phyloP scores from a whole-genome alignment of 1,284 basidiomycete species.

The Trametes sp. region DNA sequence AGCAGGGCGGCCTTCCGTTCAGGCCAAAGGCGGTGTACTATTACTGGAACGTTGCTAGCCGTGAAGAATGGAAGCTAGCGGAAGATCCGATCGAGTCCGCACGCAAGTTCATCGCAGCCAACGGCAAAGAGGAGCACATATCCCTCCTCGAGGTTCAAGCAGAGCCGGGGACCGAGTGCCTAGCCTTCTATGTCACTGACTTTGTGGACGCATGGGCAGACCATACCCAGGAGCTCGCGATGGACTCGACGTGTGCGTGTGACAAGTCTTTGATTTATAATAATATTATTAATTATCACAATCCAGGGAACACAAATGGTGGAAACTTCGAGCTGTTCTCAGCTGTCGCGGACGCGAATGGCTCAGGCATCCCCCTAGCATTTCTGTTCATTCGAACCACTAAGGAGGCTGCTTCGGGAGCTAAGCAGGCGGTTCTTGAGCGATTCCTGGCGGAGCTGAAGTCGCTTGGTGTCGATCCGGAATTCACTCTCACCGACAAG shows the following conservation, averaged over 20 bases:
- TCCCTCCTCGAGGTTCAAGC: neutral
- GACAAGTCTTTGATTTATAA: too few species aligned
- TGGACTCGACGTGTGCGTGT: conserved; percentile 30
- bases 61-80: neutral
- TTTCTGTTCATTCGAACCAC: conserved; percentile 24
- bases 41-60: neutral
- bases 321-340: conserved; percentile 27
- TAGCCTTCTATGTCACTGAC: conserved; percentile 5
- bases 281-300: neutral
- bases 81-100: neutral
- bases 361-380: conserved; percentile 27
- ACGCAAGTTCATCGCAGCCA: neutral
- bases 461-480: conserved; percentile 16
- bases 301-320: conserved; percentile 26
- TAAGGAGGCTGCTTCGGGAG: conserved; percentile 14
- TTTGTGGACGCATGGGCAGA: conserved; percentile 1
- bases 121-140: neutral
- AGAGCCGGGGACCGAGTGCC: conserved; percentile 1
- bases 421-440: conserved; percentile 19
- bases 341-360: conserved; percentile 25
- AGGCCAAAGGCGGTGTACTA: neutral
- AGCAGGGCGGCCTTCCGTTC: neutral
- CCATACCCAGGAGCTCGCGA: conserved; percentile 23
- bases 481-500: conserved; percentile 30
- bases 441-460: conserved; percentile 20